These are phyloP conservation scores for Capsicum baccatum DNA, from an alignment of 257 asterid species.

Conservation along the genomic window DNA sequence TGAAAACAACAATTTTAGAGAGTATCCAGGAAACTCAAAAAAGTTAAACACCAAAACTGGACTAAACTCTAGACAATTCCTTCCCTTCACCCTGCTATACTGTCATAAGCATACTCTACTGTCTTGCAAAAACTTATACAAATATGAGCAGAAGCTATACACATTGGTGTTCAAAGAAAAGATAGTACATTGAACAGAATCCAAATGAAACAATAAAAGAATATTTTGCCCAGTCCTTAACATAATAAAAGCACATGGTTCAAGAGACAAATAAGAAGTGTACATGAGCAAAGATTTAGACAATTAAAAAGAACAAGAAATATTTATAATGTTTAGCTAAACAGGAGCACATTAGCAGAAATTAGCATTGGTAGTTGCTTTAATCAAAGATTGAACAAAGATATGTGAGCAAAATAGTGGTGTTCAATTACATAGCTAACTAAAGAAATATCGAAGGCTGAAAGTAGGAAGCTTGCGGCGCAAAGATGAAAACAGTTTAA, in stretches of 20 bases:
- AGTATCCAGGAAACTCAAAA: slow-evolving; percentile 22
- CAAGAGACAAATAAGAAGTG: not conserved
- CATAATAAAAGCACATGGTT: not conserved
- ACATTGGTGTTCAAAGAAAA: not conserved
- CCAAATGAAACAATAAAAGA: not conserved
- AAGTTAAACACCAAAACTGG: slow-evolving; percentile 9
- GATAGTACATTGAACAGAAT: not conserved
- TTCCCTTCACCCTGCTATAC: slow-evolving; percentile 1
- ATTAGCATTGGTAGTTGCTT: not conserved
- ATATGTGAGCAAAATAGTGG: not conserved
- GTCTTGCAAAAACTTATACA: slow-evolving; percentile 19
- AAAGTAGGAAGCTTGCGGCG: slow-evolving; percentile 1
- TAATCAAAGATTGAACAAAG: slow-evolving; percentile 4
- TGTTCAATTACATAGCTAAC: not conserved
- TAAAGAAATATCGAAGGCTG: not conserved
- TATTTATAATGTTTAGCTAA: not conserved
- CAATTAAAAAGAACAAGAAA: not conserved
- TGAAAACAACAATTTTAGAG: not conserved
- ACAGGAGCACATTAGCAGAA: slow-evolving; percentile 12
- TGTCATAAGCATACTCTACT: slow-evolving; percentile 3
- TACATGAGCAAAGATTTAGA: slow-evolving; percentile 1
- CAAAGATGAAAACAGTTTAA: slow-evolving; percentile 14
- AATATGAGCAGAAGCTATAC: slow-evolving; percentile 20
- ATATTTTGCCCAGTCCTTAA: not conserved
- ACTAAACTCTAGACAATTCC: slow-evolving; percentile 10